These are phyloP conservation scores for Paxillus involutus DNA, from an alignment of 768 basidiomycete genomes.

Conservation along the genomic window DNA sequence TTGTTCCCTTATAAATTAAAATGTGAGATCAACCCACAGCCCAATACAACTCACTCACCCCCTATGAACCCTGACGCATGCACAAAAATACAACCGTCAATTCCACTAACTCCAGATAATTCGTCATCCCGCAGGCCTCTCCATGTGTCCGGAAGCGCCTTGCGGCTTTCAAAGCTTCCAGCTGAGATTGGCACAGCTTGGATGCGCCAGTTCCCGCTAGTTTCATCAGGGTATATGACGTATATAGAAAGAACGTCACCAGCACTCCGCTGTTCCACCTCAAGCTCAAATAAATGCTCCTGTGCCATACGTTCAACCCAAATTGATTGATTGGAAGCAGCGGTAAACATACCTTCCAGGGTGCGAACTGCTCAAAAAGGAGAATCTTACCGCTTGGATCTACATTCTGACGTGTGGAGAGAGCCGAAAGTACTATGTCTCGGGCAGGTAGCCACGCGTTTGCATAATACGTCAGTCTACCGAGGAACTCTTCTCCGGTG, in stretches of 20 bases:
- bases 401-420: slow-evolving; percentile 52
- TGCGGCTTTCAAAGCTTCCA: slow-evolving; percentile 88
- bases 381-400: slow-evolving; percentile 79
- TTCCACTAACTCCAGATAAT: slow-evolving; percentile 69
- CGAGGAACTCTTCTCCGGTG: slow-evolving; percentile 83
- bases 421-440: slow-evolving; percentile 66
- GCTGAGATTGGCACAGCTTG: slow-evolving; percentile 86
- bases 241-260: slow-evolving; percentile 66
- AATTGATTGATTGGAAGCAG: neutral
- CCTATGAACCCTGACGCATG: slow-evolving; percentile 98
- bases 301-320: slow-evolving; percentile 28
- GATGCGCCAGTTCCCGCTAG: slow-evolving; percentile 75
- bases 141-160: slow-evolving; percentile 92
- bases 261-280: slow-evolving; percentile 52
- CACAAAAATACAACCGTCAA: slow-evolving; percentile 85
- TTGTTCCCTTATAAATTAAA: slow-evolving; percentile 62
- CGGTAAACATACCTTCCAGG: slow-evolving; percentile 72
- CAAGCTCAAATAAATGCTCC: slow-evolving; percentile 92
- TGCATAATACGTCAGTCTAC: slow-evolving; percentile 76
- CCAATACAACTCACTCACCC: slow-evolving; percentile 45
- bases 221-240: slow-evolving; percentile 88
- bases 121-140: slow-evolving; percentile 86
- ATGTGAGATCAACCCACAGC: neutral
- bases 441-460: slow-evolving; percentile 93
- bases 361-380: slow-evolving; percentile 74